Conservation (phyloP, 176 grass and related monocot genomes). For the Paspalum notatum region DNA sequence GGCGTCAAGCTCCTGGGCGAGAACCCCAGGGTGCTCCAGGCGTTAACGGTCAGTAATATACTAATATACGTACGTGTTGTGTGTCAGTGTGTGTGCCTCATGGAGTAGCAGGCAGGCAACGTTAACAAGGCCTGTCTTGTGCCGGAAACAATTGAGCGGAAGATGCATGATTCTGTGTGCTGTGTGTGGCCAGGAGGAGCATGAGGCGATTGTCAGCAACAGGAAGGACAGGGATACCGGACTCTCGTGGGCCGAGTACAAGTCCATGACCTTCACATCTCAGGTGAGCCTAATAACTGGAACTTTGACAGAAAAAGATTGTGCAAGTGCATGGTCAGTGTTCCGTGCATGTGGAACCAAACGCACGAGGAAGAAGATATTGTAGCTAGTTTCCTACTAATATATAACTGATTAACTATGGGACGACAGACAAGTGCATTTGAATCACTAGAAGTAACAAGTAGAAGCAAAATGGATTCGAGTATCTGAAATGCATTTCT, state of each 20-base stretch:
- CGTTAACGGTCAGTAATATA: constrained; percentile 72
- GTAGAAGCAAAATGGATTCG: constrained; percentile 24
- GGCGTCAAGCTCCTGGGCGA: constrained; percentile 72
- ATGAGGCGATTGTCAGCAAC: constrained; percentile 65
- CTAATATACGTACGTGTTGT: constrained; percentile 60
- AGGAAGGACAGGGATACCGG: constrained; percentile 57
- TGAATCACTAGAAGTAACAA: neutral
- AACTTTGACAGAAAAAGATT: constrained; percentile 9
- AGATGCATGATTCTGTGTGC: constrained; percentile 6
- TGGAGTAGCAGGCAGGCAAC: constrained; percentile 49
- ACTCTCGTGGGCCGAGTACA: constrained; percentile 85
- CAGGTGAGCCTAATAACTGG: constrained; percentile 63
- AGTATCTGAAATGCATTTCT: neutral
- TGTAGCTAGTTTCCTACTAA: neutral
- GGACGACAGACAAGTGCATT: neutral
- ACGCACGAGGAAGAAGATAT: constrained; percentile 20
- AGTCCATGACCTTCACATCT: constrained; percentile 82
- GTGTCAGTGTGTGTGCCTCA: constrained; percentile 42
- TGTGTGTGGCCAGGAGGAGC: constrained; percentile 70
- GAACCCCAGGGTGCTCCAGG: constrained; percentile 59
- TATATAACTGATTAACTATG: neutral
- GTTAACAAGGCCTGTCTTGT: constrained; percentile 27
- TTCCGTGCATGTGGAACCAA: constrained; percentile 14
- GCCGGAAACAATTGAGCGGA: constrained; percentile 35
- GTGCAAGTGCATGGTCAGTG: constrained; percentile 30